Base-by-base conservation (phyloP, 148 eudicot species). In the Bassia scoparia region DNA sequence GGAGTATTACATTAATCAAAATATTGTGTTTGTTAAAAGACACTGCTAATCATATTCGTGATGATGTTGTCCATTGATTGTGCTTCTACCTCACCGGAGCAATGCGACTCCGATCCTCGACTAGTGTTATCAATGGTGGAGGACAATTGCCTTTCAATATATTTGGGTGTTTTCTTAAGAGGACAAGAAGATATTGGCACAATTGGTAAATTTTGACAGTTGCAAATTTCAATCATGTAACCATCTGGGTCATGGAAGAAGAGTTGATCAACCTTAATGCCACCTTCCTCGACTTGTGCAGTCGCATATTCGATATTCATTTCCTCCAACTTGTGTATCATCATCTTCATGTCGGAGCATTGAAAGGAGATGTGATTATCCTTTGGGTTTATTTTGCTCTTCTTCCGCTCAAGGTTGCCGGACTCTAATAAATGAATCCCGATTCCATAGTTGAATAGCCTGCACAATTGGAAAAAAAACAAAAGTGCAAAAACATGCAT, bases 331-430 rank as follows among this genome's bases (percentile, higher is more conserved):
- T 76, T 78, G 17, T 71, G 23, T 3, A 85, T 80, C 7, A 87
- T 75, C 0, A 80, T 48, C 0, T 72, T 78, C 91, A 87, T 87
- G 53, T 84, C 76, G 5, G 86, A 59, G 75, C 86, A 80, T 38
- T 88, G 96, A 77, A 90, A 90, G 2, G 93, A 88, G 17, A 90
- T 87, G 78, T 88, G 96, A 56, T 87, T 88, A 74, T 88, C 93
- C 63, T 87, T 86, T 21, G 93, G 91, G 58, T 87, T 91, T 67
- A 91, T 88, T n/a, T 46, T 77, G 10, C 73, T 81, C 29, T 82
- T 84, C 77, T 81, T 84, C n/a, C 66, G 31, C 50, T 78, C 84
- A 11, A 79, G 58, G 54, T 76, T 72, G 10, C 83, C 81, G 16
- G 73, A 54, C 63, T 84, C 77, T 38, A 90, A 62, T 49, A 90